phyloP scores from a whole-genome alignment of 495 filamentous ascomycete genomes.

The Parmelia sp. region DNA sequence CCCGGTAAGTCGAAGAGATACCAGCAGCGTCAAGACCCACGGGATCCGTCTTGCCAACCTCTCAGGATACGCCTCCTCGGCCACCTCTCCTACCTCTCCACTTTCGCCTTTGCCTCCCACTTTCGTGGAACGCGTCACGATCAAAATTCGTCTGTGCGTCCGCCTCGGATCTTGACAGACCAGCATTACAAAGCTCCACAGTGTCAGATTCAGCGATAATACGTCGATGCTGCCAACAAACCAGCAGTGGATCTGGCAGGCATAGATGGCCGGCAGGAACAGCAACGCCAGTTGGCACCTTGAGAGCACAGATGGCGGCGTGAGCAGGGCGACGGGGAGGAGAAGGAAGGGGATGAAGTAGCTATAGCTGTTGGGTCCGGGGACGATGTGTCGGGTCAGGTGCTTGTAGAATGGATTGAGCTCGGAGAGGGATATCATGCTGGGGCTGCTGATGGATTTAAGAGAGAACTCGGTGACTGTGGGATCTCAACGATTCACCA shows the following conservation, averaged over 20 bases:
- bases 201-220: slow-evolving; percentile 19
- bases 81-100: not conserved
- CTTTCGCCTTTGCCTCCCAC: not conserved
- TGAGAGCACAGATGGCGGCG: slow-evolving; percentile 19
- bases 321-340: slow-evolving; percentile 19
- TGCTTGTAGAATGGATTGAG: slow-evolving; percentile 16
- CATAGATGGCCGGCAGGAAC: slow-evolving; percentile 23
- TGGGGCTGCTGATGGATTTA: not conserved
- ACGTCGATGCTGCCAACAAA: slow-evolving; percentile 20
- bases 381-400: slow-evolving; percentile 20
- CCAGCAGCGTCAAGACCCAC: slow-evolving; percentile 24
- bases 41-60: slow-evolving; percentile 5
- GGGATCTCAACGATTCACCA: no score
- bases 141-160: slow-evolving; percentile 11
- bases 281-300: slow-evolving; percentile 9
- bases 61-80: slow-evolving; percentile 25
- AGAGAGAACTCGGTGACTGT: not conserved
- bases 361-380: slow-evolving; percentile 20
- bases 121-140: not conserved
- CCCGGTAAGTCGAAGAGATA: slow-evolving; percentile 19
- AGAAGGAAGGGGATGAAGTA: slow-evolving; percentile 24
- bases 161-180: slow-evolving; percentile 15
- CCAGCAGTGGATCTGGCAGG: slow-evolving; percentile 17
- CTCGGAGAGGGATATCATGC: not conserved
- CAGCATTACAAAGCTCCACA: slow-evolving; percentile 22